Percentiles rank a stretch among this genome's conserved stretches.
These are phyloP conservation scores for Botryotinia convoluta DNA, from an alignment of 2,329 filamentous ascomycete genomes.

Conservation along the genomic window DNA sequence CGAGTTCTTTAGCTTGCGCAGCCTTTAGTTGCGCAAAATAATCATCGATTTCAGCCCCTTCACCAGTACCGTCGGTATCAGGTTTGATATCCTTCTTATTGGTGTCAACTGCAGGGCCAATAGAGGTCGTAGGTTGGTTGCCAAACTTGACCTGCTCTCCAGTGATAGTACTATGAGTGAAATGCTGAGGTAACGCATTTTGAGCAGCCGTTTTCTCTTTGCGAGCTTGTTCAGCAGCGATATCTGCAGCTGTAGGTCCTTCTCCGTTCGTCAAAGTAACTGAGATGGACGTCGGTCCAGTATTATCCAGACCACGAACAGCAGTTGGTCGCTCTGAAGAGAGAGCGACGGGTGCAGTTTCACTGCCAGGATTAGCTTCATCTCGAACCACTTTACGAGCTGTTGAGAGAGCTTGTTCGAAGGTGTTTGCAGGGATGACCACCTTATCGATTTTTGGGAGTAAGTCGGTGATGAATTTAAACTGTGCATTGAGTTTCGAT, in stretches of 20 bases:
- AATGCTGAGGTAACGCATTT: slow-evolving; percentile 70
- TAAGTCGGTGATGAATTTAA: slow-evolving; percentile 74
- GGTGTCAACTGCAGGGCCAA: slow-evolving; percentile 39
- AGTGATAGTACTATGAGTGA: slow-evolving; percentile 67
- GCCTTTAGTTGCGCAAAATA: slow-evolving; percentile 66
- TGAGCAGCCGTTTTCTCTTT: slow-evolving; percentile 65
- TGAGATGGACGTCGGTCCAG: slow-evolving; percentile 65
- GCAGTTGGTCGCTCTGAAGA: slow-evolving; percentile 58
- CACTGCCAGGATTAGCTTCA: slow-evolving; percentile 61
- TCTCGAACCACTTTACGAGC: slow-evolving; percentile 65
- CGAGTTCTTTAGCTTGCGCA: slow-evolving; percentile 52
- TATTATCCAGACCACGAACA: slow-evolving; percentile 66
- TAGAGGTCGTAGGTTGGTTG: slow-evolving; percentile 40
- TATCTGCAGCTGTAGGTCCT: slow-evolving; percentile 65
- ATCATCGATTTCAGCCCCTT: slow-evolving; percentile 59
- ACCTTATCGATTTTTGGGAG: slow-evolving; percentile 75
- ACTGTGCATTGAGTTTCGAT: slow-evolving; percentile 72
- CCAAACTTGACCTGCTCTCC: slow-evolving; percentile 56
- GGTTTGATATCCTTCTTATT: slow-evolving; percentile 48
- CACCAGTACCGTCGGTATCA: slow-evolving; percentile 43
- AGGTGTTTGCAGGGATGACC: slow-evolving; percentile 70
- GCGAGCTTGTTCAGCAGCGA: slow-evolving; percentile 60
- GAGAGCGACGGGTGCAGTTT: slow-evolving; percentile 56
- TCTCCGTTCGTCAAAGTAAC: slow-evolving; percentile 66
- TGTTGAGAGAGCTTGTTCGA: slow-evolving; percentile 64